Percentiles rank a stretch among this genome's conserved stretches.
phyloP scores from a whole-genome alignment of 805 yeast genomes.

The Metschnikowia colocasiae region DNA sequence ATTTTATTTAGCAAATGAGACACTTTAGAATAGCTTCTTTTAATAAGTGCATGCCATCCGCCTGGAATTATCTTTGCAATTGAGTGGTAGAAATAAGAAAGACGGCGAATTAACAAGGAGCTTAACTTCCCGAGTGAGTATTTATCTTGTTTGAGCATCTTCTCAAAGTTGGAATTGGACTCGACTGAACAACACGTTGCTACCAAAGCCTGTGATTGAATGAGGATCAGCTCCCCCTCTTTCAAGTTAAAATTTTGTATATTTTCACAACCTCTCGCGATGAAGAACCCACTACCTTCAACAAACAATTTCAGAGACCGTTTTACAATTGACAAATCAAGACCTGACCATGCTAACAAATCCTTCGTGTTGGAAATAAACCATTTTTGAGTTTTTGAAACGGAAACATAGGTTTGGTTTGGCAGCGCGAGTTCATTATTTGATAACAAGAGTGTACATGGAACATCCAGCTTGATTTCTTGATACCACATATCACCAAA shows the following conservation, averaged over 20 bases:
- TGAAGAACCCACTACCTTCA: conserved; percentile 8
- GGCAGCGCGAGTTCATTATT: conserved; percentile 5
- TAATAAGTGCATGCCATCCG: background rate
- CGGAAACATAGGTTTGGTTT: conserved; percentile 4
- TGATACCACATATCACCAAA: conserved; percentile 12
- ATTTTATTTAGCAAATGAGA: too few relatives aligned
- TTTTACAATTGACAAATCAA: conserved; percentile 6
- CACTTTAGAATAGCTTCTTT: background rate
- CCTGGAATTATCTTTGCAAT: background rate
- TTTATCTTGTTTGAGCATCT: background rate
- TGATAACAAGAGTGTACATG: conserved; percentile 10
- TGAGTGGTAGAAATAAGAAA: background rate
- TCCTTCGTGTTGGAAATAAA: background rate
- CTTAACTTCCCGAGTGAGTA: background rate
- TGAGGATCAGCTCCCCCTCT: conserved; percentile 1
- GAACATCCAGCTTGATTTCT: conserved; percentile 8
- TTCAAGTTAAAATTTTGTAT: conserved; percentile 5
- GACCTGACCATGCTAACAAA: conserved; percentile 15
- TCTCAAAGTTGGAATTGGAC: background rate
- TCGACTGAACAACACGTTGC: conserved; percentile 1
- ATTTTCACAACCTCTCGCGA: conserved; percentile 8
- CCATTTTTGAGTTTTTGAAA: conserved; percentile 10
- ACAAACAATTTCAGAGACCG: background rate
- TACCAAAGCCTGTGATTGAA: background rate
- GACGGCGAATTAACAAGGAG: background rate